Evolutionary conservation across 768 basidiomycete species (phyloP), one percentile per base, ranked within the genome.

Genomic region (Pleurotus ostreatus): DNA sequence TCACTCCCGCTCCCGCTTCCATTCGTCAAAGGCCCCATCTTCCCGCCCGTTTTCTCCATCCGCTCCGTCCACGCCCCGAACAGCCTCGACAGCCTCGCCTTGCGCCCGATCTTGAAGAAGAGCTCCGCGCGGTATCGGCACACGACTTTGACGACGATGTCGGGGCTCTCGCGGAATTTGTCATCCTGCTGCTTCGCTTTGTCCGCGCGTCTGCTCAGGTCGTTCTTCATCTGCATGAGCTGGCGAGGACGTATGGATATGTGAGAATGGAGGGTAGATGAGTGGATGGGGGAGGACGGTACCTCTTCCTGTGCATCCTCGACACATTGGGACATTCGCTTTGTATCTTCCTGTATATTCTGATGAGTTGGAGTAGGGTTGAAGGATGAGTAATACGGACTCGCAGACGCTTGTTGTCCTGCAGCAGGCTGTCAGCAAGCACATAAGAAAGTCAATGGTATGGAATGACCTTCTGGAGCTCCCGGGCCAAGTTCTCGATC

Each of bases 91-190:
- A 94, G 76, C 67, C 92, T 93, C 23, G 89, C 92, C 72, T 93
- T 93, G 68, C 92, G 87, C 7, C 89, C 90, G 61, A 94, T 91
- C 71, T 92, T 94, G 82, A 94, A 94, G 75, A 90, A 92, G 41
- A 94, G 79, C 64, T 94, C 92, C 3, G 92, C 90, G 45, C 92
- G 88, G 67, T 93, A 93, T 62, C 88, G 86, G 70, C 92, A 94
- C 49, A 88, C 77, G 61, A 94, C 90, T 68, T 92, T 93, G 72
- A 94, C 84, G 51, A 93, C 86, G 58, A 94, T 90, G 66, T 94
- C 89, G n/a, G 89, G 89, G 78, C 83, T 84, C 70, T 92, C 90
- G 56, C 86, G 85, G 65, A 84, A 91, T 70, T 92, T 92, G 63
- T 80, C 76, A 63, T 92, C 90, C 63, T 89, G 89, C 26, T 85